Evolutionary conservation across 345 rosid species (phyloP).

Genomic region (Orychophragmus violaceus): DNA sequence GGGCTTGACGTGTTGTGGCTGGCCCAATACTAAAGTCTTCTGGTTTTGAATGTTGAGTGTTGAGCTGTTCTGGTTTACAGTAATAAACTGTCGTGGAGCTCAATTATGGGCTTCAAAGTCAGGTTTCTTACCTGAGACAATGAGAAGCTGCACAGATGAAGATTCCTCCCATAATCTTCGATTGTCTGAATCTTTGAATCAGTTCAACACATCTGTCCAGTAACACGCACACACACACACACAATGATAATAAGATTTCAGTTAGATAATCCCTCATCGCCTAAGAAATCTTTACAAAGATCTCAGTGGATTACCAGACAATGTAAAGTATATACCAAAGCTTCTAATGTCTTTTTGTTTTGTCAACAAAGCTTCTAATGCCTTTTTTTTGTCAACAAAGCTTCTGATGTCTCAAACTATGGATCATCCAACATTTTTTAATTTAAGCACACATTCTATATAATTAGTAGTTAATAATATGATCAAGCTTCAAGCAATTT

Average conservation of each 20-base stretch:
- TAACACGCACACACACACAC: neutral
- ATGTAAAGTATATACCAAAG: neutral
- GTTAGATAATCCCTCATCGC: neutral
- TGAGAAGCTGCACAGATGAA: constrained; percentile 98
- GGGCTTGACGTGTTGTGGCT: no score
- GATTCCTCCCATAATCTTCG: constrained; percentile 94
- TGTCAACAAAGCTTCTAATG: no score
- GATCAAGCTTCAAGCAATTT: neutral
- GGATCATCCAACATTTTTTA: neutral
- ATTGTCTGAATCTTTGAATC: constrained; percentile 91
- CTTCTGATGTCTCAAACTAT: no score
- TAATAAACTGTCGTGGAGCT: constrained; percentile 56
- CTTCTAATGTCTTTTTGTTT: no score
- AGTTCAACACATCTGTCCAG: constrained; percentile 81
- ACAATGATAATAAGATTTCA: neutral
- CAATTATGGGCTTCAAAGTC: constrained; percentile 78
- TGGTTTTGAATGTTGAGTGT: no score
- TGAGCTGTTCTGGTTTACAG: no score
- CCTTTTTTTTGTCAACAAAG: no score
- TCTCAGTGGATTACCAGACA: neutral
- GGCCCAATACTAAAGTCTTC: no score
- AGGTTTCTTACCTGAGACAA: constrained; percentile 74
- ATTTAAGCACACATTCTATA: neutral
- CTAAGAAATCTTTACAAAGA: neutral
- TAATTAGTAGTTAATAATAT: neutral